Conservation (phyloP, 495 filamentous ascomycete genomes). For the Hypoxylon lienhwacheense region DNA sequence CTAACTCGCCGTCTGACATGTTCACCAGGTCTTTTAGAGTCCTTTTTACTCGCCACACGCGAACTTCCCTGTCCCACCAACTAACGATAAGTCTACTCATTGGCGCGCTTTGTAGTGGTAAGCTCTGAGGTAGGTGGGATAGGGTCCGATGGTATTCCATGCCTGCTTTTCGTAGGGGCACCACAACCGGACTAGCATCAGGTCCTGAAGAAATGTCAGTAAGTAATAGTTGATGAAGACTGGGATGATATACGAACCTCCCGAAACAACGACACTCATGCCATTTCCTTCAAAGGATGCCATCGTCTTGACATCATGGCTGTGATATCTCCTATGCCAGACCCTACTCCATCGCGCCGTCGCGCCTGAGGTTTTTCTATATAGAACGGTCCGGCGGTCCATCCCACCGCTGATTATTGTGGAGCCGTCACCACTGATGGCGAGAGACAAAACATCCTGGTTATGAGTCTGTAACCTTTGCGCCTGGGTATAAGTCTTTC, state of each 20-base stretch:
- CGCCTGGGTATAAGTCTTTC: constrained; percentile 80
- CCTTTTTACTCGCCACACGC: constrained; percentile 72
- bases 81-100: constrained; percentile 75
- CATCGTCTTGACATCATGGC: constrained; percentile 94
- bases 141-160: constrained; percentile 79
- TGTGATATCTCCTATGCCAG: constrained; percentile 80
- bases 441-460: constrained; percentile 86
- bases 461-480: constrained; percentile 84
- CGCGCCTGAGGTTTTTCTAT: constrained; percentile 64
- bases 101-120: constrained; percentile 68
- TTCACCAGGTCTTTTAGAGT: constrained; percentile 52
- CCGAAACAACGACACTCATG: constrained; percentile 86
- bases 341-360: constrained; percentile 75
- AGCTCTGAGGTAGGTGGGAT: constrained; percentile 75
- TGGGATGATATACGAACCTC: constrained; percentile 62
- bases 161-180: constrained; percentile 77
- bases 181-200: constrained; percentile 77
- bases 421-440: constrained; percentile 74
- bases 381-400: constrained; percentile 82
- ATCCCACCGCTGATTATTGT: constrained; percentile 90
- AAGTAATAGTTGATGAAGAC: neutral
- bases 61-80: constrained; percentile 90
- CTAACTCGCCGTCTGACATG: constrained; percentile 38
- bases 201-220: constrained; percentile 63
- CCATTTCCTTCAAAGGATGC: constrained; percentile 81